Conservation (phyloP, 805 yeast species). For the Clavispora carvajalis region DNA sequence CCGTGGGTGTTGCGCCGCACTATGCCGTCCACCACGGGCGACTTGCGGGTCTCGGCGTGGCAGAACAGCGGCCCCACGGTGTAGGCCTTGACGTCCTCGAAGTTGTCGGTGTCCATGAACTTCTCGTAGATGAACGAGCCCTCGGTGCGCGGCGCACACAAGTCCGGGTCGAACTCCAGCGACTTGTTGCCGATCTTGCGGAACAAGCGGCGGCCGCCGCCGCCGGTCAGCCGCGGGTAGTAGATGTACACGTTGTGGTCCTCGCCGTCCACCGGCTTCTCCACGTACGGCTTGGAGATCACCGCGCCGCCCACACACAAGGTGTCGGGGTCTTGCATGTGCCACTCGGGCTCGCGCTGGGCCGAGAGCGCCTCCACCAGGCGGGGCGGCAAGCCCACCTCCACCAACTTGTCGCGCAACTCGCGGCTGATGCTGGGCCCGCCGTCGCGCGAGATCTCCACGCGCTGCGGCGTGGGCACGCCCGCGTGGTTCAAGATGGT, state of each 20-base stretch:
- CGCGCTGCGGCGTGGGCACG: slow-evolving; percentile 87
- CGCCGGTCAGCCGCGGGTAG: slow-evolving; percentile 84
- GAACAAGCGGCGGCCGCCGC: slow-evolving; percentile 93
- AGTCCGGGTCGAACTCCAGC: slow-evolving; percentile 86
- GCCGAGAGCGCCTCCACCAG: slow-evolving; percentile 62
- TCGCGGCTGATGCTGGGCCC: slow-evolving; percentile 78
- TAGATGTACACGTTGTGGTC: slow-evolving; percentile 95
- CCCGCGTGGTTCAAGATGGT: slow-evolving; percentile 68
- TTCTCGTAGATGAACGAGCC: slow-evolving; percentile 91
- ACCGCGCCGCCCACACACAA: slow-evolving; percentile 66
- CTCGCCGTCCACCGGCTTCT: slow-evolving; percentile 98
- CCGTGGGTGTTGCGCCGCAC: slow-evolving; percentile 97
- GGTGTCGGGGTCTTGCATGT: slow-evolving; percentile 79
- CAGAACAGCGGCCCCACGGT: slow-evolving; percentile 90
- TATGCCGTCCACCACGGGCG: slow-evolving; percentile 99
- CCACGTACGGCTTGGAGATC: slow-evolving; percentile 88
- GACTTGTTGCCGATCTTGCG: slow-evolving; percentile 96
- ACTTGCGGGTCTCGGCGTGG: slow-evolving; percentile 97
- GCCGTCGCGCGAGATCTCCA: slow-evolving; percentile 92
- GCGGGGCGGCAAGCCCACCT: slow-evolving; percentile 29
- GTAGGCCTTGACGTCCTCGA: slow-evolving; percentile 97
- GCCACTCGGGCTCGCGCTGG: slow-evolving; percentile 71
- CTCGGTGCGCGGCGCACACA: slow-evolving; percentile 70
- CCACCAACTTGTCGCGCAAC: slow-evolving; percentile 44
- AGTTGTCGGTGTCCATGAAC: slow-evolving; percentile 96